Base-by-base conservation (phyloP, 202 grass and related monocot genomes). In the Setaria italica region DNA sequence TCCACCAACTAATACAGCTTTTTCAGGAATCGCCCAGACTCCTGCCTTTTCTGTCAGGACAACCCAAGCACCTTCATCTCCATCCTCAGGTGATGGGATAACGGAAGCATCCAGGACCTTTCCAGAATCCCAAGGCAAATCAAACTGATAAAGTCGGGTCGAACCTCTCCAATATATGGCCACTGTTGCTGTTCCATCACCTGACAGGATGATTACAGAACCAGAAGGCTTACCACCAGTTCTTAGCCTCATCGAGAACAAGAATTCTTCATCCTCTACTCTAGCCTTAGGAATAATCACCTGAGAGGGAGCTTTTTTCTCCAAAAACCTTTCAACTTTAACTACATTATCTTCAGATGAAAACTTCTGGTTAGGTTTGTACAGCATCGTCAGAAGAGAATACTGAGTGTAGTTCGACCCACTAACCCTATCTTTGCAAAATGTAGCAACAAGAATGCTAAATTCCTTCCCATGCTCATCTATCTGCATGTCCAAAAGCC, bases 401-500 rank as follows among this genome's bases (percentile, higher is more conserved):
- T 95, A 99, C 30, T 95, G 93, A 37, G 90, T 95, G 76, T 92
- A 99, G 70, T 87, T 99, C 88, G 96, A 99, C 80, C 96, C 94
- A 62, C 93, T 99, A 35, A 91, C 91, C 77, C 96, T 90, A 91
- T 99, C 96, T 90, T 99, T 99, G 82, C 93, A 99, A n/a, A 94
- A 94, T 70, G 93, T 99, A 92, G 96, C 96, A 92, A 95, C 90
- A 85, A 99, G 93, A 87, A 99, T 92, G 82, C 46, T 87, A 72
- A 95, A 87, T 82, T 99, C 96, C 78, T 87, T 99, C 37, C 90
- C 96, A 76, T 62, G 70, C 47, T 92, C 90, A 81, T 94, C 93
- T 86, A 95, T 76, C 70, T 99, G 96, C 92, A 99, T 92, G 85
- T 99, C 96, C 88, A 99, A 92, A 91, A 99, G 93, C 96, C 96